Evolutionary conservation across 768 basidiomycete species (phyloP).

Genomic region (Dacryopinax spathularia): DNA sequence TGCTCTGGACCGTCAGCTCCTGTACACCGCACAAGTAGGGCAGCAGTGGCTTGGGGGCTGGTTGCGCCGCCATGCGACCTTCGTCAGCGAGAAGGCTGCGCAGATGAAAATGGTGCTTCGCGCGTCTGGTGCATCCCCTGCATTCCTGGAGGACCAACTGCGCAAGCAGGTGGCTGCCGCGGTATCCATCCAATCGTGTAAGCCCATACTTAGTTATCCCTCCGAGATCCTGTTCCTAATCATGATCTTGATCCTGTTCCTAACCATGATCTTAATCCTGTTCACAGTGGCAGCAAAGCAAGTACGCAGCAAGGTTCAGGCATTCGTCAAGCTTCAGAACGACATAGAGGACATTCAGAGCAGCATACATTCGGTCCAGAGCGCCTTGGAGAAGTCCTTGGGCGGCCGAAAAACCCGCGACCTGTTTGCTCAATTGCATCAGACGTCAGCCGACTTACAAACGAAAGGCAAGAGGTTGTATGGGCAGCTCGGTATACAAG

Average conservation of each 20-base stretch:
- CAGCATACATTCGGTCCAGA: not conserved
- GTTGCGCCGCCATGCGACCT: not conserved
- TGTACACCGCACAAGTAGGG: not conserved
- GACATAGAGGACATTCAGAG: not conserved
- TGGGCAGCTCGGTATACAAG: not conserved
- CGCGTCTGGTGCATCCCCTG: not conserved
- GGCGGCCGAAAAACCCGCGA: not conserved
- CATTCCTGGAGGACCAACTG: not conserved
- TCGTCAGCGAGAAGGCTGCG: not conserved
- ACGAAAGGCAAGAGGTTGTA: not conserved
- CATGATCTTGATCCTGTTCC: not conserved
- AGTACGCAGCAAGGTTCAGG: not conserved
- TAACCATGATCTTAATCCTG: not conserved
- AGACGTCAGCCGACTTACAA: not conserved
- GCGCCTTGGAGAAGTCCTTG: not conserved
- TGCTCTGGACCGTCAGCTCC: conserved; percentile 1
- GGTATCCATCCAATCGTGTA: not conserved
- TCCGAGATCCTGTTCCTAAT: not conserved
- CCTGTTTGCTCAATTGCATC: not conserved
- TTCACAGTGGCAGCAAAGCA: not conserved
- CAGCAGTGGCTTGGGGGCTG: not conserved
- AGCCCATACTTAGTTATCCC: not conserved
- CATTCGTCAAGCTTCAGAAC: not conserved
- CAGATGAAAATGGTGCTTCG: not conserved
- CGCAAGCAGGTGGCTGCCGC: not conserved